These are phyloP conservation scores for Luffa aegyptiaca DNA, from an alignment of 306 rosid genomes.

Conservation along the genomic window DNA sequence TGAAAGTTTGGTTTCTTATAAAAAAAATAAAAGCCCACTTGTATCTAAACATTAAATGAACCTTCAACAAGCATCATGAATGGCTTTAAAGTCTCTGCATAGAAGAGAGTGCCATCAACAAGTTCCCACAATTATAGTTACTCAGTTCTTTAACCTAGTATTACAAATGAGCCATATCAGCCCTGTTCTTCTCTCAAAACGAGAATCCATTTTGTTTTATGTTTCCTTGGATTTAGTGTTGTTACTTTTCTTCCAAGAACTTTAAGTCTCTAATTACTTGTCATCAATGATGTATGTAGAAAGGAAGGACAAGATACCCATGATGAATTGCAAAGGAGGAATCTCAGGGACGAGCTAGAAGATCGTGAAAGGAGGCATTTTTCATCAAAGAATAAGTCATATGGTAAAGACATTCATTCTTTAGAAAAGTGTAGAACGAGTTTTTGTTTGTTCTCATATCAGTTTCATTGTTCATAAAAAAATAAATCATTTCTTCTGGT, in stretches of 20 bases:
- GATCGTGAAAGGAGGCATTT: conserved; percentile 89
- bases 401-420: conserved; percentile 31
- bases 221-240: not conserved
- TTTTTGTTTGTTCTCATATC: not conserved
- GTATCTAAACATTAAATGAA: not conserved
- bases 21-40: too few relatives aligned
- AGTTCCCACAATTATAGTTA: not conserved
- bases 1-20: too few relatives aligned
- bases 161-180: not conserved
- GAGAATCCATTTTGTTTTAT: not conserved
- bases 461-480: not conserved
- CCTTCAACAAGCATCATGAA: not conserved
- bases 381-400: conserved; percentile 74
- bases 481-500: not conserved
- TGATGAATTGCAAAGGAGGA: conserved; percentile 75
- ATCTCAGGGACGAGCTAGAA: conserved; percentile 80
- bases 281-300: conserved; percentile 20
- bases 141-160: not conserved
- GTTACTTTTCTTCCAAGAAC: not conserved
- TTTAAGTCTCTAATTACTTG: not conserved
- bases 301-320: conserved; percentile 86
- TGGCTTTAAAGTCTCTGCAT: not conserved
- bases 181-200: not conserved
- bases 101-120: not conserved
- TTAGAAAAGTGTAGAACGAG: not conserved